Evolutionary conservation across 352 stramenopile genomes (phyloP).

Genomic region (Globisporangium takayamanum): DNA sequence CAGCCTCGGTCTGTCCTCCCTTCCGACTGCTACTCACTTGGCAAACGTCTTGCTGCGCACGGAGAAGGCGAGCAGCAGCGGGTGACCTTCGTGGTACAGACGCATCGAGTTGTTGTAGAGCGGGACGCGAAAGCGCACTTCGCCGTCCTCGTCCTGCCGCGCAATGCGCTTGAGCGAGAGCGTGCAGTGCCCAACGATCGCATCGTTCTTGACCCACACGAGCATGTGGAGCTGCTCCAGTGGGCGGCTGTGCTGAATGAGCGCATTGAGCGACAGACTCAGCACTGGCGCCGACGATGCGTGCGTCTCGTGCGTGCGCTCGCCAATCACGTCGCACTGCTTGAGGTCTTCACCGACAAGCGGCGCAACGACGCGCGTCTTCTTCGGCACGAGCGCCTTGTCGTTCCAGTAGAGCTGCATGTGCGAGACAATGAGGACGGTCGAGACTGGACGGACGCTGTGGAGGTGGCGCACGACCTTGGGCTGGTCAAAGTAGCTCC

Average conservation of each 20-base stretch:
- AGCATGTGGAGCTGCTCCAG: constrained; percentile 81
- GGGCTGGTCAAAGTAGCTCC: constrained; percentile 76
- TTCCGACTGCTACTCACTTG: constrained; percentile 25
- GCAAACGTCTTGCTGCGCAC: constrained; percentile 81
- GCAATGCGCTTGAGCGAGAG: constrained; percentile 77
- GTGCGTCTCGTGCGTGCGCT: constrained; percentile 33
- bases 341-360: constrained; percentile 72
- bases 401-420: constrained; percentile 70
- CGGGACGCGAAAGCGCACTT: constrained; percentile 70
- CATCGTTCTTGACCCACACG: constrained; percentile 78
- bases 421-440: constrained; percentile 65
- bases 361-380: constrained; percentile 64
- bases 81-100: constrained; percentile 62
- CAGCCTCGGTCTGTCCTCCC: too few relatives aligned
- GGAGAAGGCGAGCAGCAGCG: constrained; percentile 67
- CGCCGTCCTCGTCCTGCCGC: constrained; percentile 50
- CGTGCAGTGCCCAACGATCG: constrained; percentile 72
- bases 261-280: constrained; percentile 64
- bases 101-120: constrained; percentile 80
- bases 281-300: constrained; percentile 24
- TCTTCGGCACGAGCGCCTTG: constrained; percentile 72
- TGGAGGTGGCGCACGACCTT: constrained; percentile 59
- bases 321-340: constrained; percentile 73
- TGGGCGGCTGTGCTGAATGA: constrained; percentile 62
- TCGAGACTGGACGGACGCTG: constrained; percentile 53